Base-by-base conservation (phyloP, 116 monocot species). In the Dioscorea cayenensis region DNA sequence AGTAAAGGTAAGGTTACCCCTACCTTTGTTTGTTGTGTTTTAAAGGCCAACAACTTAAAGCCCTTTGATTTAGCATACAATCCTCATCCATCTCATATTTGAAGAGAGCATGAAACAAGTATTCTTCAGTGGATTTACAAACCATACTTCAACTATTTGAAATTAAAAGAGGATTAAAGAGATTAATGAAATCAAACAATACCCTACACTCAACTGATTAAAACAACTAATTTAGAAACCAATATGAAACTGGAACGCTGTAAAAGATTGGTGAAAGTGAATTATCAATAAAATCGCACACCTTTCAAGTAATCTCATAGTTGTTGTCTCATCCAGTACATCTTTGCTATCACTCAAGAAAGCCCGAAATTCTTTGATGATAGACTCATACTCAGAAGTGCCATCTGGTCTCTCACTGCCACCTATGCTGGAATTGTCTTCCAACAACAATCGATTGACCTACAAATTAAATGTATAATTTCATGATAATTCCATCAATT, bases 271-370 rank as follows among this genome's bases (percentile, higher is more conserved):
- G 18, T 36, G 18, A 27, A 70, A 25, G 63, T 66, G 66, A 66
- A 73, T 48, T 50, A 75, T 51, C 10, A 63, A 67, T 25, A 49
- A 0, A 43, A 10, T 10, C 64, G 18, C 67, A 68, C 60, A 97
- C 99, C 99, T 99, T 74, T 94, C 94, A 25, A 99, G 62, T 62
- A 99, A 78, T 68, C 71, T 84, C 86, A 99, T 85, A 60, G 99
- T 99, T 59, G 94, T 99, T 64, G 85, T 65, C 76, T 99, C 89
- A 84, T 99, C 99, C 51, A 99, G 76, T 38, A 91, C 89, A 81
- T 99, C 99, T 75, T 99, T 99, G 71, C 86, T 89, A 49, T 99
- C 99, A 72, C 86, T 84, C 71, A 99, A 89, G 80, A 99, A 99
- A 20, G 94, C 88, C 48, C 89, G 84, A 75, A 99, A 93, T 84